phyloP scores from a whole-genome alignment of 306 rosid genomes.

The Trichosanthes cucumerina region DNA sequence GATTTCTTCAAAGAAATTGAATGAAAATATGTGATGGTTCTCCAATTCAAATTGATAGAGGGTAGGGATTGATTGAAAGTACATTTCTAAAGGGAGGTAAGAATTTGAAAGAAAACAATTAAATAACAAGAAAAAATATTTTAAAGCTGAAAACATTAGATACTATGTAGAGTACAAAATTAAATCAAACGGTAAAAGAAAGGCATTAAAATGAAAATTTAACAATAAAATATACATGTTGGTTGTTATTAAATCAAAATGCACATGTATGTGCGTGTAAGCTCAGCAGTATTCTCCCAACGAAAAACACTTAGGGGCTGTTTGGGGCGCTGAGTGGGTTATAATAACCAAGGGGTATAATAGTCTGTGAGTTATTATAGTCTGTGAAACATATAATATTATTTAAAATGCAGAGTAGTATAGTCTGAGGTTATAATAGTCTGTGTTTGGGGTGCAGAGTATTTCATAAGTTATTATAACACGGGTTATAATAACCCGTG shows the following conservation, averaged over 20 bases:
- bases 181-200: neutral
- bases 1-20: neutral
- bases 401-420: too few species aligned
- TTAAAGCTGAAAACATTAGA: neutral
- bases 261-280: neutral
- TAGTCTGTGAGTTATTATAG: too few species aligned
- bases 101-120: neutral
- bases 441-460: too few species aligned
- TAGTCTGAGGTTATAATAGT: too few species aligned
- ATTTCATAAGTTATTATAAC: too few species aligned
- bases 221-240: neutral
- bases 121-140: neutral
- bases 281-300: neutral
- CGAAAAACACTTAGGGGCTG: neutral
- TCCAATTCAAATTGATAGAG: neutral
- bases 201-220: neutral
- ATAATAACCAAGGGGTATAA: too few species aligned
- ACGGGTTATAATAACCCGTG: too few species aligned
- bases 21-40: neutral
- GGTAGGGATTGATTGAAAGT: neutral
- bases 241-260: neutral
- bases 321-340: too few species aligned
- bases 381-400: too few species aligned
- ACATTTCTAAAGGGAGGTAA: neutral
- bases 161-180: neutral